These are phyloP conservation scores for Closterium sp. DNA, from an alignment of 139 green algal species.

Conservation along the genomic window DNA sequence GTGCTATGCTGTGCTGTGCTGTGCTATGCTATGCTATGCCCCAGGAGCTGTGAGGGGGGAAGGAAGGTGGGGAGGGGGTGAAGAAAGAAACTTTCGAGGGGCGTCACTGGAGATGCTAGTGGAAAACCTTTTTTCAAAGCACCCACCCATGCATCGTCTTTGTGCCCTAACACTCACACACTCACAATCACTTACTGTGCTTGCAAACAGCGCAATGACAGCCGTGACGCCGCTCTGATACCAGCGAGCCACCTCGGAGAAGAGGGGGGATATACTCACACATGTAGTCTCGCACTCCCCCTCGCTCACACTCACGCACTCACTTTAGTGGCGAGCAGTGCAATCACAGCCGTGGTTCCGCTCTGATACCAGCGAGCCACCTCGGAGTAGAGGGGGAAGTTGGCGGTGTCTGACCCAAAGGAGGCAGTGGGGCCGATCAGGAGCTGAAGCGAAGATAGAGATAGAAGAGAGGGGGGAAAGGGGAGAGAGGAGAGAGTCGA, in stretches of 20 bases:
- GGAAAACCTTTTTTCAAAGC: no score
- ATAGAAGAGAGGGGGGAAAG: neutral
- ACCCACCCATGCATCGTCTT: no score
- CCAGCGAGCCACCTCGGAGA: neutral
- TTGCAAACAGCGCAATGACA: neutral
- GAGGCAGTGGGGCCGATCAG: neutral
- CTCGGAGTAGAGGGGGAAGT: neutral
- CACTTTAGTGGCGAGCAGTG: neutral
- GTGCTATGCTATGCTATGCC: no score
- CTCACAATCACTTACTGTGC: neutral
- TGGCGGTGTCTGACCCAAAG: neutral
- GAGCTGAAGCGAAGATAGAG: neutral
- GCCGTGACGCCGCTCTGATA: neutral
- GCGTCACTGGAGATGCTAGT: no score
- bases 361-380: neutral
- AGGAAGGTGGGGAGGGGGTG: no score
- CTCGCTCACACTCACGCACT: neutral
- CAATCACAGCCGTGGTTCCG: neutral
- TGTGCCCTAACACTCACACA: no score
- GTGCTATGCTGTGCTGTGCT: no score
- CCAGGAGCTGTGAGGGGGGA: no score
- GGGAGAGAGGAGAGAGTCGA: neutral
- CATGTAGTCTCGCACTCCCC: neutral
- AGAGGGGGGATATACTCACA: no score
- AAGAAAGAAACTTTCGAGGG: no score